Conservation (phyloP, 2,329 filamentous ascomycete genomes). For the Colletotrichum navitas region DNA sequence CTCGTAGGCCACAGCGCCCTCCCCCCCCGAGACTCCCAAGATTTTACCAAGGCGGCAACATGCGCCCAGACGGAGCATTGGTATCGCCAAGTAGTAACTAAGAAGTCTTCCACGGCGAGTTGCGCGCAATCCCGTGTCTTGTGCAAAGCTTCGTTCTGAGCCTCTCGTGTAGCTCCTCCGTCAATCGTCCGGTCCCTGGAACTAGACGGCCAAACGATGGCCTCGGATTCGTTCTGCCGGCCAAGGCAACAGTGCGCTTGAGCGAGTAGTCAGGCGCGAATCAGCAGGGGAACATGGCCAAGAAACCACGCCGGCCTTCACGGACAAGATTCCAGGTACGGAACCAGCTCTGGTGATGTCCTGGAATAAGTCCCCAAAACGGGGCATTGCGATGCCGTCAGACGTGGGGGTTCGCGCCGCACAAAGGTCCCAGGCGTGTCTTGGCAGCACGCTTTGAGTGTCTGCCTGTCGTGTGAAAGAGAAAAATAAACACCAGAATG, state of each 20-base stretch:
- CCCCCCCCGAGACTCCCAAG: conserved; percentile 5
- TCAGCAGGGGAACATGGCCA: not conserved
- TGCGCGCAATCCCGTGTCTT: conserved; percentile 3
- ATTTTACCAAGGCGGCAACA: conserved; percentile 37
- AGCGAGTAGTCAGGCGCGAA: not conserved
- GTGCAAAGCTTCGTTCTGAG: conserved; percentile 6
- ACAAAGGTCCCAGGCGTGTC: conserved; percentile 26
- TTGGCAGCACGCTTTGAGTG: conserved; percentile 22
- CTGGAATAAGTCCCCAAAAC: not conserved
- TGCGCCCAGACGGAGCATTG: conserved; percentile 38
- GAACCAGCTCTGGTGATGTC: not conserved
- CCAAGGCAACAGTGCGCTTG: not conserved
- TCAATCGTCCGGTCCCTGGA: not conserved
- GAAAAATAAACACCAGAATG: not conserved
- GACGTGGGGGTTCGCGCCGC: conserved; percentile 17
- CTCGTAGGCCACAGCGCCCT: not conserved
- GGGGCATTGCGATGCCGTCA: not conserved
- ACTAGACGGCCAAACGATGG: too few relatives aligned
- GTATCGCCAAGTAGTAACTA: conserved; percentile 30
- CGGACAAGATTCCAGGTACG: not conserved
- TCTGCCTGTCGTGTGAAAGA: not conserved
- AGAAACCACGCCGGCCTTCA: not conserved
- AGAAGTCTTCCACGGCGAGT: not conserved
- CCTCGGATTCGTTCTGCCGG: too few relatives aligned
- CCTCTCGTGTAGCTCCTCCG: not conserved